These are phyloP conservation scores for Ramalina intermedia DNA, from an alignment of 495 filamentous ascomycete genomes.

Conservation along the genomic window DNA sequence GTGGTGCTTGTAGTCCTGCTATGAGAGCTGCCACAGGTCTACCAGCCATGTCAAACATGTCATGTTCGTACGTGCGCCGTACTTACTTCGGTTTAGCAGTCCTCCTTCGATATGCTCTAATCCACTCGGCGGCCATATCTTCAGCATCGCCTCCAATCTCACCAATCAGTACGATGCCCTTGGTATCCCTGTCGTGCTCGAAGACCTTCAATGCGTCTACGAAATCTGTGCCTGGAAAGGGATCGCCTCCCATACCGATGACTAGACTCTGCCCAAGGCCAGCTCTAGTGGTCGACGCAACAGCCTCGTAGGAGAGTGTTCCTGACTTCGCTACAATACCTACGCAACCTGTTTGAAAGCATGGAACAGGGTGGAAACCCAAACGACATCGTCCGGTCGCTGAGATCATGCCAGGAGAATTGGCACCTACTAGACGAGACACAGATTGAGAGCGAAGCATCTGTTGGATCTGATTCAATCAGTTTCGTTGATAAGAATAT, in stretches of 20 bases:
- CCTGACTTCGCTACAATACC: slow-evolving; percentile 82
- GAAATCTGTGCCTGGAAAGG: slow-evolving; percentile 68
- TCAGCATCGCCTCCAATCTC: slow-evolving; percentile 78
- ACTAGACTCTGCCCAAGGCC: slow-evolving; percentile 77
- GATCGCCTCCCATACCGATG: slow-evolving; percentile 80
- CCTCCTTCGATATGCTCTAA: slow-evolving; percentile 49
- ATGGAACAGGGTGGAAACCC: slow-evolving; percentile 72
- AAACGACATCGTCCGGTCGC: slow-evolving; percentile 68
- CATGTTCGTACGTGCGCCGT: neutral
- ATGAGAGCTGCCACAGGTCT: slow-evolving; percentile 73
- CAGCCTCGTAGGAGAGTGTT: slow-evolving; percentile 78
- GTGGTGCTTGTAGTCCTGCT: slow-evolving; percentile 50
- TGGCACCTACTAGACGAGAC: slow-evolving; percentile 70
- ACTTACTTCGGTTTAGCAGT: slow-evolving; percentile 52
- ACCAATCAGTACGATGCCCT: slow-evolving; percentile 71
- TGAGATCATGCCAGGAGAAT: slow-evolving; percentile 81
- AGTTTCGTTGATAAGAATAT: neutral
- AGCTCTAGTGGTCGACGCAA: slow-evolving; percentile 66
- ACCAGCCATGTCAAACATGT: slow-evolving; percentile 2
- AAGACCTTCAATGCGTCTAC: slow-evolving; percentile 63
- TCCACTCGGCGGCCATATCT: slow-evolving; percentile 69
- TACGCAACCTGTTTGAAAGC: slow-evolving; percentile 58
- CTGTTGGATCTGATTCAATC: slow-evolving; percentile 45
- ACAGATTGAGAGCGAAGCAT: slow-evolving; percentile 70
- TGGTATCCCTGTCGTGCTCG: slow-evolving; percentile 58